A percentile compares a stretch with the other conserved stretches of the same genome.
These are phyloP conservation scores for Iberis amara DNA, from an alignment of 441 rosid genomes.

Conservation along the genomic window DNA sequence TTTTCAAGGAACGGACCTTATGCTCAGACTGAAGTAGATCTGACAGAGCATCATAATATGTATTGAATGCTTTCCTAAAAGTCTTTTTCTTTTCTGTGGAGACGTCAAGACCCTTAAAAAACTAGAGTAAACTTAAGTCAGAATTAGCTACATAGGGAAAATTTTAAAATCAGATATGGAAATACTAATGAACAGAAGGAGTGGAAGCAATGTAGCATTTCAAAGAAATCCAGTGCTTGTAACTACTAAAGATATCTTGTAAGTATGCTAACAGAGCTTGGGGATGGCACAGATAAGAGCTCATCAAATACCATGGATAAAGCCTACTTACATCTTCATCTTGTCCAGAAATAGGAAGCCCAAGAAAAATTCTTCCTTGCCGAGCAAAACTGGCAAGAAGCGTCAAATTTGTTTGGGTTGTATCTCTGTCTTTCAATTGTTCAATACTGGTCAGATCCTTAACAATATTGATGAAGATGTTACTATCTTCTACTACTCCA, in stretches of 20 bases:
- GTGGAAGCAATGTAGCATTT: neutral
- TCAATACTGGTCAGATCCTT: slow-evolving; percentile 86
- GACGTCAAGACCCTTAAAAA: slow-evolving; percentile 71
- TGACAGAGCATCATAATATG: slow-evolving; percentile 73
- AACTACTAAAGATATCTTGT: slow-evolving; percentile 10
- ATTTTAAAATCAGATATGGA: neutral
- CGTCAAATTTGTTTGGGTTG: slow-evolving; percentile 87
- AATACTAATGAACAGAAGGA: neutral
- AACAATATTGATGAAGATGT: slow-evolving; percentile 70
- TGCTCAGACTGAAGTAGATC: slow-evolving; percentile 55
- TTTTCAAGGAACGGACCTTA: slow-evolving; percentile 31
- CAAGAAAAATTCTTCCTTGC: slow-evolving; percentile 87
- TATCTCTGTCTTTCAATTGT: slow-evolving; percentile 84
- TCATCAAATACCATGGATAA: slow-evolving; percentile 15
- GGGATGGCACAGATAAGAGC: slow-evolving; percentile 9
- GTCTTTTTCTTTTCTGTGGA: slow-evolving; percentile 81
- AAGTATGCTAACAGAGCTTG: neutral
- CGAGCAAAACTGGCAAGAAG: slow-evolving; percentile 96
- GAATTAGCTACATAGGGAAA: slow-evolving; percentile 5
- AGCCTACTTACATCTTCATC: slow-evolving; percentile 68
- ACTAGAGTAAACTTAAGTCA: slow-evolving; percentile 51
- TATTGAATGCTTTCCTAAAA: slow-evolving; percentile 69
- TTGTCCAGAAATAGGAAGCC: slow-evolving; percentile 78
- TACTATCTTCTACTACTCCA: slow-evolving; percentile 79
- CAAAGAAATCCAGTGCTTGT: slow-evolving; percentile 1